Percentiles rank a stretch among this genome's conserved stretches.
Conservation (phyloP, 164 flowering plant genomes). For the Vitis amurensis region DNA sequence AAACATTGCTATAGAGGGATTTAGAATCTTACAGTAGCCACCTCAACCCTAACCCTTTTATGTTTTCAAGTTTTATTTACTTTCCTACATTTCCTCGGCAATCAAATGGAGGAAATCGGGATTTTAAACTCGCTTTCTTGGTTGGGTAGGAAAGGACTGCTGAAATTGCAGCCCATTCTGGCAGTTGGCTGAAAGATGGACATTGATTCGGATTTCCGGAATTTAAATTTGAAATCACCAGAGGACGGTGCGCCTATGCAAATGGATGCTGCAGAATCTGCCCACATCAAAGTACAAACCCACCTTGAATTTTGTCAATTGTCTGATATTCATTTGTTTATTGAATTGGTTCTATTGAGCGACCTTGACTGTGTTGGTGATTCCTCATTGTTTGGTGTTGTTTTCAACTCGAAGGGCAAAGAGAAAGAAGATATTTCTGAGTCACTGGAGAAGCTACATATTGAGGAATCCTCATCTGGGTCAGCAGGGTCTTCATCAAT, state of each 20-base stretch:
- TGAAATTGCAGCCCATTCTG: neutral
- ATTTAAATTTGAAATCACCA: constrained; percentile 9
- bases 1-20: no score
- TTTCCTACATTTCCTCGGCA: no score
- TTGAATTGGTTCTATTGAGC: neutral
- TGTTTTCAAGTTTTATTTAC: neutral
- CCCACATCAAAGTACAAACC: constrained; percentile 10
- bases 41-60: neutral
- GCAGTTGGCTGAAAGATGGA: constrained; percentile 27
- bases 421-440: constrained; percentile 49
- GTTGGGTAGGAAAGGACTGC: neutral
- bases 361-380: neutral
- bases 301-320: neutral
- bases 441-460: constrained; percentile 59
- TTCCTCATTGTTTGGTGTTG: constrained; percentile 1
- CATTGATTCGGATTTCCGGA: constrained; percentile 22
- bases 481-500: constrained; percentile 22
- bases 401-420: constrained; percentile 31
- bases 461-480: constrained; percentile 46
- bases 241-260: constrained; percentile 26
- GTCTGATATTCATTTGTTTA: neutral
- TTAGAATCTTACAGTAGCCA: neutral
- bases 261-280: constrained; percentile 24
- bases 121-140: no score
- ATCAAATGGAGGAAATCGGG: no score